Evolutionary conservation across 129 eudicot genomes (phyloP).

Genomic region (Heracleum sosnowskyi): DNA sequence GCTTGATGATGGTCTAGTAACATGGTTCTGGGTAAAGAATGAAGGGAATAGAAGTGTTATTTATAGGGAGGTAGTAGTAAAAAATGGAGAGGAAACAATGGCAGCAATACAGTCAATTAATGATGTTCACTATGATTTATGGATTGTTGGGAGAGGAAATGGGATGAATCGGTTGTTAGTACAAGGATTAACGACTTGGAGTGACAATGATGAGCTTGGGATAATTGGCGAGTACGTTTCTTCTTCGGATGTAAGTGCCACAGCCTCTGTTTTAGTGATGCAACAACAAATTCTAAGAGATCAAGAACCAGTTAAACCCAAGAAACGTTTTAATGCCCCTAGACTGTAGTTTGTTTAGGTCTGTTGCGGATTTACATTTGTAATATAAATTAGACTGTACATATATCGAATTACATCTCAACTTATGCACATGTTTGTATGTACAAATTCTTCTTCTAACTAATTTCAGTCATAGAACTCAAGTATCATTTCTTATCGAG

Average conservation of each 20-base stretch:
- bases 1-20: conserved; percentile 81
- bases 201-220: conserved; percentile 63
- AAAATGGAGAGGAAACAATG: conserved; percentile 73
- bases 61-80: conserved; percentile 70
- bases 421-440: too few species aligned
- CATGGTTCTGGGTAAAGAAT: conserved; percentile 89
- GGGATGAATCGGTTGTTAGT: conserved; percentile 74
- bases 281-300: conserved; percentile 83
- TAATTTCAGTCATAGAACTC: too few species aligned
- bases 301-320: background rate
- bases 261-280: conserved; percentile 66
- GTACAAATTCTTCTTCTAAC: too few species aligned
- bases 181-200: conserved; percentile 61
- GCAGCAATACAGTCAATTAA: conserved; percentile 60
- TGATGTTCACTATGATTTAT: conserved; percentile 41
- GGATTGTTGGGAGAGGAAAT: conserved; percentile 75
- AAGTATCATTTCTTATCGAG: too few species aligned
- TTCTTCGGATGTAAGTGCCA: conserved; percentile 50
- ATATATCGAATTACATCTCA: too few species aligned
- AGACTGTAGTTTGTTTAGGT: background rate
- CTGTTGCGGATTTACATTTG: background rate
- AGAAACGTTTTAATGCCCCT: background rate
- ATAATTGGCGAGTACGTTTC: conserved; percentile 70
- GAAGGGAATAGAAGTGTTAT: conserved; percentile 55
- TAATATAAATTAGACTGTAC: background rate